Conservation (phyloP, 352 stramenopile species). For the Bremia lactucae region DNA sequence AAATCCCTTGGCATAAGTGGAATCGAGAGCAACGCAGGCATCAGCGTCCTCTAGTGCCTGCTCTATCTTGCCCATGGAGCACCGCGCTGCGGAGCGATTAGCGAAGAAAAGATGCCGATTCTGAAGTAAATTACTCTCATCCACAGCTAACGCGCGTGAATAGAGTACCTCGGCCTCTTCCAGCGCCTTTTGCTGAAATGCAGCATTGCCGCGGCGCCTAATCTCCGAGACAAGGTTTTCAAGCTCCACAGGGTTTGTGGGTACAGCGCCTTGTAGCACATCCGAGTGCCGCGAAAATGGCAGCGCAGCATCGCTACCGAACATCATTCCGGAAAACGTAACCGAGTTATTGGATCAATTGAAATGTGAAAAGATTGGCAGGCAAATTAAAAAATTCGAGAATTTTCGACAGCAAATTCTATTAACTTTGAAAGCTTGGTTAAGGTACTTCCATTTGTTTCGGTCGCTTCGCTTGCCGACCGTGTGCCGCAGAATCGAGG, state of each 20-base stretch:
- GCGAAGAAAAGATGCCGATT: slow-evolving; percentile 82
- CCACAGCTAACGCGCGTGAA: slow-evolving; percentile 88
- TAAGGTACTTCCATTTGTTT: slow-evolving; percentile 4
- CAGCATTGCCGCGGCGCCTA: slow-evolving; percentile 81
- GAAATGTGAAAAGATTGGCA: slow-evolving; percentile 2
- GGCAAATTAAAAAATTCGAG: slow-evolving; percentile 4
- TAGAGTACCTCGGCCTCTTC: slow-evolving; percentile 95
- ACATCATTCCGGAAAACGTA: slow-evolving; percentile 25
- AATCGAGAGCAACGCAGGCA: slow-evolving; percentile 43
- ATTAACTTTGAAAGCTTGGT: slow-evolving; percentile 8
- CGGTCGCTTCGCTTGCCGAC: slow-evolving; percentile 15
- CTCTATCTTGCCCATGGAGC: slow-evolving; percentile 63
- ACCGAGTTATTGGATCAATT: neutral
- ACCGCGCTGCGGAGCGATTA: slow-evolving; percentile 82
- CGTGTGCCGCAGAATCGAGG: slow-evolving; percentile 1
- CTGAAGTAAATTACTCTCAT: slow-evolving; percentile 31
- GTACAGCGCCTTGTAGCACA: slow-evolving; percentile 49
- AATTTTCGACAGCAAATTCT: slow-evolving; percentile 9
- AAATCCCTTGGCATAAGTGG: slow-evolving; percentile 68
- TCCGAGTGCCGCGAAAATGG: slow-evolving; percentile 77
- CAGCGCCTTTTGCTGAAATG: slow-evolving; percentile 72
- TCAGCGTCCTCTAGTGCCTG: slow-evolving; percentile 62
- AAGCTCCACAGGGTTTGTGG: slow-evolving; percentile 36
- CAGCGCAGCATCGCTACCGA: slow-evolving; percentile 51
- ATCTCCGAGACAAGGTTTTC: slow-evolving; percentile 74